phyloP scores from a whole-genome alignment of 2,329 filamentous ascomycete species.

The Daldinia sp. region DNA sequence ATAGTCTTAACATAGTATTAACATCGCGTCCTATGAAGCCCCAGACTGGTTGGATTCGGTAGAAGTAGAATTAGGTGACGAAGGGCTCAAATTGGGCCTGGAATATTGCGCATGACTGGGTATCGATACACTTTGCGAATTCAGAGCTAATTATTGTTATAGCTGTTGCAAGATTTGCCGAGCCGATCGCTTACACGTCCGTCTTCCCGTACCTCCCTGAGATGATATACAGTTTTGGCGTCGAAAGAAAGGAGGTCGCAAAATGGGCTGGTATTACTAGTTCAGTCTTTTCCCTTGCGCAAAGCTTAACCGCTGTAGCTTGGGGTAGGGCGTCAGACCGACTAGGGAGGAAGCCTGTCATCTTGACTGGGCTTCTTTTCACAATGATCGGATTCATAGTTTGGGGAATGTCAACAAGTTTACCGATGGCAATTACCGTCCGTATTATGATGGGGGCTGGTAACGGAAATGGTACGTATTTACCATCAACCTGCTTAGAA shows the following conservation, averaged over 20 bases:
- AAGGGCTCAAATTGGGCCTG: background rate
- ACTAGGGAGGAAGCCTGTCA: conserved; percentile 82
- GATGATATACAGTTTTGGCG: conserved; percentile 83
- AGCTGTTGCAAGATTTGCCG: conserved; percentile 82
- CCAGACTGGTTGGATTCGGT: background rate
- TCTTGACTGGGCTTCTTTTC: conserved; percentile 75
- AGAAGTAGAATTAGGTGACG: background rate
- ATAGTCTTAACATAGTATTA: conserved; percentile 31
- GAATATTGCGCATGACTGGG: conserved; percentile 31
- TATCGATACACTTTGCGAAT: conserved; percentile 34
- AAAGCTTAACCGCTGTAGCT: conserved; percentile 74
- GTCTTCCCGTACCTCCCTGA: conserved; percentile 77
- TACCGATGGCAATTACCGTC: conserved; percentile 81
- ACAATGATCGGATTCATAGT: conserved; percentile 84
- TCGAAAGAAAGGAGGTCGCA: conserved; percentile 75
- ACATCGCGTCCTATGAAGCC: background rate
- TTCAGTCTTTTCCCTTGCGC: conserved; percentile 75
- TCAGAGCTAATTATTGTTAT: conserved; percentile 47
- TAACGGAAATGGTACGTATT: conserved; percentile 78
- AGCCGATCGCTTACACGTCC: conserved; percentile 76
- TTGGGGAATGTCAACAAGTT: conserved; percentile 83
- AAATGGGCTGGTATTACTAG: conserved; percentile 82
- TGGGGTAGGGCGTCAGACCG: conserved; percentile 82
- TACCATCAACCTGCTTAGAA: background rate
- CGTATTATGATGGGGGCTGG: conserved; percentile 82